A percentile compares a stretch with the other conserved stretches of the same genome.
Evolutionary conservation across 805 yeast genomes (phyloP).

Genomic region (Yamadazyma endophytica): DNA sequence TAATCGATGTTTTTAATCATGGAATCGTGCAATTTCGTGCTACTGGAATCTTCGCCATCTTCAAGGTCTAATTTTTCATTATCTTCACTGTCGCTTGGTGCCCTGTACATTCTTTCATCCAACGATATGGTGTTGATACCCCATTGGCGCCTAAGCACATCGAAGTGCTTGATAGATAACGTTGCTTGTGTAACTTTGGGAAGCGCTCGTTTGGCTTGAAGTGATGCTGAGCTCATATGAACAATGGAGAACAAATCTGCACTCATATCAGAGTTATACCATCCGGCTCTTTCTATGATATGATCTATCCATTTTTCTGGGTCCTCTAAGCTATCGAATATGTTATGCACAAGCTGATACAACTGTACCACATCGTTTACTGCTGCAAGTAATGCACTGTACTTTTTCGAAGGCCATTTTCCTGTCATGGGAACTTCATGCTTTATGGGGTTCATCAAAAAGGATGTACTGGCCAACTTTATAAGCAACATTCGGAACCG

Average conservation of each 20-base stretch:
- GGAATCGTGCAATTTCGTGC: conserved; percentile 9
- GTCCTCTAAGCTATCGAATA: conserved; percentile 22
- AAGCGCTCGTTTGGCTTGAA: conserved; percentile 19
- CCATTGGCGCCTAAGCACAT: conserved; percentile 24
- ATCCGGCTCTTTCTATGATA: conserved; percentile 24
- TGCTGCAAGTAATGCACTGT: conserved; percentile 16
- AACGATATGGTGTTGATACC: conserved; percentile 18
- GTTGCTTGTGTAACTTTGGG: conserved; percentile 31
- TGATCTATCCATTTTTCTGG: conserved; percentile 24
- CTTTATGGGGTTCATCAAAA: conserved; percentile 20
- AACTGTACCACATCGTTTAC: conserved; percentile 23
- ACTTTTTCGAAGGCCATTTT: conserved; percentile 26
- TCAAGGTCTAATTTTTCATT: neutral
- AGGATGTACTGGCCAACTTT: conserved; percentile 16
- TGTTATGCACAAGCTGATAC: conserved; percentile 18
- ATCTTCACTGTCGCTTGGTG: conserved; percentile 3
- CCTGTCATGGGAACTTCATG: conserved; percentile 29
- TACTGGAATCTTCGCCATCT: conserved; percentile 1
- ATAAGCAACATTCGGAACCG: conserved; percentile 17
- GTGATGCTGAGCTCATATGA: conserved; percentile 27
- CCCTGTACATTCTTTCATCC: conserved; percentile 21
- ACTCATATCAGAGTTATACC: conserved; percentile 22
- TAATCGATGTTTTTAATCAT: conserved; percentile 20
- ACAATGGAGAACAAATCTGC: conserved; percentile 25
- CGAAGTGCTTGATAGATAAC: conserved; percentile 25